Base-by-base conservation (phyloP, 2,329 filamentous ascomycete genomes). In the Aspergillus sp. region DNA sequence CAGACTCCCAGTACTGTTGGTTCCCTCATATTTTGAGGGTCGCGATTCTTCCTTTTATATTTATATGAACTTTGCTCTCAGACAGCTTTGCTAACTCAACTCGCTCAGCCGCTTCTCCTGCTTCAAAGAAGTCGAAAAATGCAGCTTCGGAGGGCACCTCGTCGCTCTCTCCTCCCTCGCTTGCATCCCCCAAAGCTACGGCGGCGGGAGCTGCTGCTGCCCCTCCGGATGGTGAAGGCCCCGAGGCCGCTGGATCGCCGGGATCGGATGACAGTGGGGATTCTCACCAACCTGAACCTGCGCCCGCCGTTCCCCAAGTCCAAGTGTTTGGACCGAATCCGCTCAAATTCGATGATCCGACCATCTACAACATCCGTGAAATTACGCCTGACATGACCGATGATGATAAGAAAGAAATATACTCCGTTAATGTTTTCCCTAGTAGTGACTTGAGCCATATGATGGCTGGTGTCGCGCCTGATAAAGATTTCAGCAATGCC, bases 281-380 rank as follows among this genome's bases (percentile, higher is more conserved):
- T 34, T 76, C 78, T 34, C 81, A 79, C 64, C 81, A 80, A 60
- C 77, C 77, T 10, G 72, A 73, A 39, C 78, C 79, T 5, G 78
- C 79, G 2, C 77, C 81, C n/a, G 73, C 79, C 6, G 68, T 85
- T 26, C 78, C 80, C 5, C 85, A 90, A 46, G 83, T 84, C 59
- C 88, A 95, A 67, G 90, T 89, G 1, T 97, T 96, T 64, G 91
- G 91, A 46, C 85, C 91, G 33, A 90, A 97, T 60, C 91, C 91
- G 0, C 87, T 89, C 27, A 89, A 83, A n/a, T 95, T 91, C 58
- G 75, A 82, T 53, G 93, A 98, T 61, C 90, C 90, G 1, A 95
- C 91, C 31, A 78, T 96, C 39, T 98, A 98, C 72, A 87, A 98
- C 62, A 96, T 98, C 50, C 83, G 84, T 44, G 76, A 84, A 0